Evolutionary conservation across 2,329 filamentous ascomycete species (phyloP), one percentile per base, ranked within the genome.

Genomic region (Daldinia eschscholtzii): DNA sequence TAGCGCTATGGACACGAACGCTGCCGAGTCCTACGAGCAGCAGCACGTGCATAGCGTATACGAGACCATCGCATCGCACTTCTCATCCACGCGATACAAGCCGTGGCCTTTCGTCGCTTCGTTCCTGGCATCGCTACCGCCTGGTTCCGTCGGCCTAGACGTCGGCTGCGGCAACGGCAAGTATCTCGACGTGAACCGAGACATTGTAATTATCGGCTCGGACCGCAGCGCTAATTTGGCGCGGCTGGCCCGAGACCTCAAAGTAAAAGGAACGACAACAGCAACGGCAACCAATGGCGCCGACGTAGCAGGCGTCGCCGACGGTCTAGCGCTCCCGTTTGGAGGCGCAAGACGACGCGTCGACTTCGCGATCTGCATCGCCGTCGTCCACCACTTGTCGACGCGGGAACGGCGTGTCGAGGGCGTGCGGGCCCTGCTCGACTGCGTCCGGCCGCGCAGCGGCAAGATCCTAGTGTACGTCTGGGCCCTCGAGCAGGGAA

Each of bases 141-240:
- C 89, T 12, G 95, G 94, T 28, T 87, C 92, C 57, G 82, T 98
- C 63, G 96, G 96, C 9, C 85, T 97, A 35, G 96, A 99, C 80
- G 86, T 98, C 64, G 96, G 96, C 68, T 98, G 96, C 81, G 96
- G 96, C 67, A 99, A 99, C 82, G 96, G 96, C 73, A 98, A 98
- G 84, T 98, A 98, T 79, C 84, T 98, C 68, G 84, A 87, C 67
- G 92, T 97, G 64, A 97, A 97, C 81, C 86, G 85, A 23, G 81
- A 88, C 74, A 82, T 97, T 56, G 94, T 92, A 82, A 91, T 98
- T 61, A 79, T 98, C 66, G 95, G 90, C 64, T 95, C 92, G 63
- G 96, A 98, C 83, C 88, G 93, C 83, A 97, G 89, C 75, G 84
- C 83, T 26, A 82, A 85, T 64, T 84, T 89, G 37, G 83, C 86